Evolutionary conservation across 2,329 filamentous ascomycete species (phyloP).

Genomic region (Rutstroemia sp.): DNA sequence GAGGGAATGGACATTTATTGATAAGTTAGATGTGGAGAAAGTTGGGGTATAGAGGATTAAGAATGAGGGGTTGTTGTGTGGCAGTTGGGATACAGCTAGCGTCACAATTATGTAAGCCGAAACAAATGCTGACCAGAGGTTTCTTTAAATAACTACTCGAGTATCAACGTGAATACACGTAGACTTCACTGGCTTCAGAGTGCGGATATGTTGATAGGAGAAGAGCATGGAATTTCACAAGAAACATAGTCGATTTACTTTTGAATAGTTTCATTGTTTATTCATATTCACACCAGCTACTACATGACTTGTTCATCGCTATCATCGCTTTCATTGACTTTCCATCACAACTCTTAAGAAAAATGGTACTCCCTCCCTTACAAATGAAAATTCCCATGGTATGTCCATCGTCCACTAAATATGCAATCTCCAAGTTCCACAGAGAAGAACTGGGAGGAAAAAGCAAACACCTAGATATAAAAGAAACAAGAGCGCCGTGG

Average conservation of each 20-base stretch:
- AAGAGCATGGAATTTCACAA: no score
- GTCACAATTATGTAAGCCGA: not conserved
- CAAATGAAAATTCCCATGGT: conserved; percentile 20
- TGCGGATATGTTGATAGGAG: no score
- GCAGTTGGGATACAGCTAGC: not conserved
- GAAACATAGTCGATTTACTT: not conserved
- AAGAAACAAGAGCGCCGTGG: conserved; percentile 10
- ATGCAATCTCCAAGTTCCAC: conserved; percentile 13
- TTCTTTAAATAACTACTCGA: no score
- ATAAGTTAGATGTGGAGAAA: not conserved
- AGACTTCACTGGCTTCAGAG: no score
- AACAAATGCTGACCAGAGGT: not conserved
- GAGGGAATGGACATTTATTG: not conserved
- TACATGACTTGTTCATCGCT: conserved; percentile 1
- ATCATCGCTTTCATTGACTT: not conserved
- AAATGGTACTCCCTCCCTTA: conserved; percentile 8
- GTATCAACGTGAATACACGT: no score
- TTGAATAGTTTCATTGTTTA: not conserved
- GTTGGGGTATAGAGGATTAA: conserved; percentile 2
- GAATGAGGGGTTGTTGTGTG: conserved; percentile 3
- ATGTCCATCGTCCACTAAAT: conserved; percentile 19
- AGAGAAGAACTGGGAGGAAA: conserved; percentile 7
- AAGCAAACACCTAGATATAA: not conserved
- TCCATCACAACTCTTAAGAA: not conserved
- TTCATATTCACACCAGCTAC: conserved; percentile 1